phyloP scores from a whole-genome alignment of 805 yeast genomes.

The Cyberlindnera maclurae region DNA sequence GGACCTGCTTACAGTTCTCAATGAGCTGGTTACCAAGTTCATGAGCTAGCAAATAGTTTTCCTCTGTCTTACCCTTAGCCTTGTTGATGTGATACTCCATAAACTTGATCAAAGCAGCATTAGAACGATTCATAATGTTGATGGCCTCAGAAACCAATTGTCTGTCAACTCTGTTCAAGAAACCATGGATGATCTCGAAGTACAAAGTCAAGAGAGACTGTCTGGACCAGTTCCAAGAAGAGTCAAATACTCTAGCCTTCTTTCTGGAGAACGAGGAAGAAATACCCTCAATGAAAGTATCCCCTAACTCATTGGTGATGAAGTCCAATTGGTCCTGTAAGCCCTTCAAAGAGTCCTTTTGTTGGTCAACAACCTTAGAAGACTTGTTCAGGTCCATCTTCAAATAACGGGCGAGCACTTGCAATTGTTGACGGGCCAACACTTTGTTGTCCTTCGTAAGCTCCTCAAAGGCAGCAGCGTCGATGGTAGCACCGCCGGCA shows the following conservation, averaged over 20 bases:
- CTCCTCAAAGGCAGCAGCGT: conserved; percentile 89
- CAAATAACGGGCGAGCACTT: conserved; percentile 90
- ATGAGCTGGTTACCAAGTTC: conserved; percentile 87
- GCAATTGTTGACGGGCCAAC: conserved; percentile 54
- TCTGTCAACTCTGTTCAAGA: conserved; percentile 82
- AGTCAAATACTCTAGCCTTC: conserved; percentile 94
- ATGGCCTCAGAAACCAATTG: conserved; percentile 96
- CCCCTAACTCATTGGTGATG: conserved; percentile 72
- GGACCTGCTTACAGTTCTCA: conserved; percentile 89
- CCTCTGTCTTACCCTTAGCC: conserved; percentile 76
- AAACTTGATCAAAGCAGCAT: conserved; percentile 86
- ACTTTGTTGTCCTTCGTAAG: conserved; percentile 41
- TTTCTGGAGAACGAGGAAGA: conserved; percentile 82
- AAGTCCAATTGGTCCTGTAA: conserved; percentile 88
- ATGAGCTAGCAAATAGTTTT: conserved; percentile 86
- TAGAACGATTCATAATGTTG: conserved; percentile 95
- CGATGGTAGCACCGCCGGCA: conserved; percentile 83
- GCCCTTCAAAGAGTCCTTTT: conserved; percentile 73
- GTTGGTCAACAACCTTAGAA: conserved; percentile 69
- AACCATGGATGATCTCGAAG: conserved; percentile 93
- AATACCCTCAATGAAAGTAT: conserved; percentile 86
- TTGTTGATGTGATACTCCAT: conserved; percentile 76
- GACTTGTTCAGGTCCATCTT: conserved; percentile 89
- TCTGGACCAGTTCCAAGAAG: conserved; percentile 99
- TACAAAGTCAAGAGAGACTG: conserved; percentile 92